Conservation (phyloP, 208 protist species). For the Hexamita inflata region DNA sequence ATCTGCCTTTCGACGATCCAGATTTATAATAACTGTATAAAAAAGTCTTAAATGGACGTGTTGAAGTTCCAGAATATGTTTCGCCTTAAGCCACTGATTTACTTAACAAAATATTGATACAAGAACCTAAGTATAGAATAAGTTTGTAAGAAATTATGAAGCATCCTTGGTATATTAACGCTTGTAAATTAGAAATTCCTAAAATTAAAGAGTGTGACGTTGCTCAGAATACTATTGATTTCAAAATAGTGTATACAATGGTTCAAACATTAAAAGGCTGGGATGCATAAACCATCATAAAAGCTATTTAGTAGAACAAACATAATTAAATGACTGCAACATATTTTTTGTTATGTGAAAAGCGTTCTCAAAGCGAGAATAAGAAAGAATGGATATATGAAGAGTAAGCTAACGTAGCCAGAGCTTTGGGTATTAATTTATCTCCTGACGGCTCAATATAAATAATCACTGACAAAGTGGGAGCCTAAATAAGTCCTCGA, state of each 20-base stretch:
- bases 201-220: background rate
- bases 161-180: constrained; percentile 47
- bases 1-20: constrained; percentile 71
- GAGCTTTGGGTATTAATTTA: too few species aligned
- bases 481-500: too few species aligned
- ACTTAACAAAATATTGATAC: constrained; percentile 51
- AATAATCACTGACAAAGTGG: too few species aligned
- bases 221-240: background rate
- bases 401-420: too few species aligned
- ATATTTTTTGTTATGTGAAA: constrained; percentile 34
- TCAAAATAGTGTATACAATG: background rate
- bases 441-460: too few species aligned
- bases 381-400: too few species aligned
- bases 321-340: constrained; percentile 36
- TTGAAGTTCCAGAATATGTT: constrained; percentile 28
- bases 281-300: background rate
- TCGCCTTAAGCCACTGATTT: constrained; percentile 43
- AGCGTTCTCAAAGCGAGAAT: too few species aligned
- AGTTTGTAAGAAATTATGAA: constrained; percentile 50
- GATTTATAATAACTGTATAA: constrained; percentile 62
- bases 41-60: constrained; percentile 66
- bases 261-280: background rate
- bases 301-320: constrained; percentile 24
- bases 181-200: background rate
- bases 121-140: constrained; percentile 53